Base-by-base conservation (phyloP, 108 stramenopile genomes). In the Cylindrotheca fusiformis region DNA sequence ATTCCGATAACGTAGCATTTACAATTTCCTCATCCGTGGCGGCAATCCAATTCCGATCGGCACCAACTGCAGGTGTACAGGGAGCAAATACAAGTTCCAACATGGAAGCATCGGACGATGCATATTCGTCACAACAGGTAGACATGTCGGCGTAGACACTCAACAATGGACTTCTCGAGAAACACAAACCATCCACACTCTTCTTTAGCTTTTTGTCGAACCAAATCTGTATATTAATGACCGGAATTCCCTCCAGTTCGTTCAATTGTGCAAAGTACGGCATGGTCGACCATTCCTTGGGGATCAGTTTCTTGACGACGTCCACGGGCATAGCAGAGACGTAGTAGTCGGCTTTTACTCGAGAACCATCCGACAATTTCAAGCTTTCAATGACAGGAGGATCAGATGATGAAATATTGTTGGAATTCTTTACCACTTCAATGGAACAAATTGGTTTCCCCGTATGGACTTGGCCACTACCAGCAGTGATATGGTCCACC, bases 201-300 rank as follows among this genome's bases (percentile, higher is more conserved):
- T 6, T 41, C 48, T 78, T 80, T 47, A 97, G 69, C 67, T 94
- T 95, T 22, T 79, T 67, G 69, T 97, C 95, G 74, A 97, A 97
- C 96, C 96, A 97, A 75, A 97, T 76, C 67, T 97, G 96, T n/a
- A 97, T 51, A 68, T 97, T 97, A 60, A 97, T 96, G 26, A 97
- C 96, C 0, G 96, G 96, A 31, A 97, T 90, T 23, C 96, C 96
- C 56, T 84, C 84, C 20, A 97, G 79, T 48, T 93, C 90, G 44
- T 95, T 83, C 18, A 97, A 55, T 56, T 93, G 90, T 32, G 79
- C 58, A 73, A 97, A 97, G 79, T 94, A 97, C 18, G 92, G 86
- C 71, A 94, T 85, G 3, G 72, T 74, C 18, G 67, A 74, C 96
- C 96, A 97, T 17, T 63, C 49, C 29, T 77, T 66, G 8, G 96